Evolutionary conservation across 441 rosid genomes (phyloP), one percentile per base, ranked within the genome.

Genomic region (Croton laevigatus): DNA sequence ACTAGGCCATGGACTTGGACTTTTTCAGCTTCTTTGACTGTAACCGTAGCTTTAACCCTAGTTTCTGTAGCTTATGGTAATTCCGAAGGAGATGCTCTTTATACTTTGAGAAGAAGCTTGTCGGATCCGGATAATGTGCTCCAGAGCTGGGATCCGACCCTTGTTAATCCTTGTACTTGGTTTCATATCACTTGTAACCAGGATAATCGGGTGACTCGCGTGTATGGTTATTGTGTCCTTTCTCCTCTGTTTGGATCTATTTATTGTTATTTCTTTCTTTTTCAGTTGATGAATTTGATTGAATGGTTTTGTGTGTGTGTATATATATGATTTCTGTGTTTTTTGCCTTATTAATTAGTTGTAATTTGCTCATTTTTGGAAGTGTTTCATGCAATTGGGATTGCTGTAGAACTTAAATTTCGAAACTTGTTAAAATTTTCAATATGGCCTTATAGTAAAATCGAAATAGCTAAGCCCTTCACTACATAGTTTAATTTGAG

Each of bases 91-190:
- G 98, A 93, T 77, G 94, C 98, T 38, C 88, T 93, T 3, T 85
- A 81, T 79, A 79, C 93, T 1, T 83, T 93, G 58, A 81, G 94
- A 22, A 81, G 78, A 76, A 87, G 91, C 85, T 75, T 91, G 36
- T 76, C 88, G 54, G 98, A 93, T 73, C 96, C 93, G 10, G 87
- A 85, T 71, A 87, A 82, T 84, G 97, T 89, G n/a, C 91, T 93
- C 62, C 96, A 91, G 82, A 91, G 98, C 83, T 93, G 98, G 98
- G 97, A 93, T 86, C 96, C 98, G 14, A 91, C 88, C 64, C 96
- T 93, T 22, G 98, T 93, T 53, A 91, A 84, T 61, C 96, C 98
- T 1, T 93, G 97, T 70, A 93, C 98, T 53, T 93, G 98, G 98
- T 94, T 94, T 76, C 98, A 94, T 70, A 81, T 91, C 83, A 91